phyloP scores from a whole-genome alignment of 148 eudicot genomes.

The Simmondsia chinensis region DNA sequence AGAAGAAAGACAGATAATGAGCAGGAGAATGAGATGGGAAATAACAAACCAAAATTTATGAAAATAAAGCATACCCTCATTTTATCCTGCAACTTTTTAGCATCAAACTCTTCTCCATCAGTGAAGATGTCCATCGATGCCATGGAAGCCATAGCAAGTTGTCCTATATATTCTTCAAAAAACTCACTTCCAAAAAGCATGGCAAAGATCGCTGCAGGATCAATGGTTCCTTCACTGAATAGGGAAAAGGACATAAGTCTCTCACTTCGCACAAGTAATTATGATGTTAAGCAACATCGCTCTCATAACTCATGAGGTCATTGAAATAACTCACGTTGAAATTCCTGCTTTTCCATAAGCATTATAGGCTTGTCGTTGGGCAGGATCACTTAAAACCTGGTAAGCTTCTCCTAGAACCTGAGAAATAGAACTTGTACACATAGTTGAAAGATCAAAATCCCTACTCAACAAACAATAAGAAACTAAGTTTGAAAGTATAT shows the following conservation, averaged over 20 bases:
- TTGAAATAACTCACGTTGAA: conserved; percentile 65
- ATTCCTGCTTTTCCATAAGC: conserved; percentile 90
- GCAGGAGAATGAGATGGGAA: no score
- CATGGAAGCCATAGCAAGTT: conserved; percentile 99
- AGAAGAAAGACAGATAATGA: no score
- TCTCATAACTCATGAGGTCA: no score
- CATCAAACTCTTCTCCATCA: conserved; percentile 75
- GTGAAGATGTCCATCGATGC: conserved; percentile 82
- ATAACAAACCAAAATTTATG: no score
- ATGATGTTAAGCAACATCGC: no score
- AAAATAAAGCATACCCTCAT: conserved; percentile 58
- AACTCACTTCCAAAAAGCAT: conserved; percentile 99
- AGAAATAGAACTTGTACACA: not conserved
- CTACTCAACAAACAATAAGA: no score
- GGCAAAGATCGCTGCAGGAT: conserved; percentile 97
- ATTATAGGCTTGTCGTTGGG: conserved; percentile 90
- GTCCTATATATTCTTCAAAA: conserved; percentile 97
- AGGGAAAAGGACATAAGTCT: no score
- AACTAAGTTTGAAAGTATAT: no score
- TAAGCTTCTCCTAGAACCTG: conserved; percentile 97
- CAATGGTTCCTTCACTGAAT: conserved; percentile 81
- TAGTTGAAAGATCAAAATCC: no score
- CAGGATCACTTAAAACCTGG: conserved; percentile 91
- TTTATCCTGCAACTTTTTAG: conserved; percentile 85
- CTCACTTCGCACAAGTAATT: no score